Evolutionary conservation across 106 monocot species (phyloP).

Genomic region (Amphibolis antarctica): DNA sequence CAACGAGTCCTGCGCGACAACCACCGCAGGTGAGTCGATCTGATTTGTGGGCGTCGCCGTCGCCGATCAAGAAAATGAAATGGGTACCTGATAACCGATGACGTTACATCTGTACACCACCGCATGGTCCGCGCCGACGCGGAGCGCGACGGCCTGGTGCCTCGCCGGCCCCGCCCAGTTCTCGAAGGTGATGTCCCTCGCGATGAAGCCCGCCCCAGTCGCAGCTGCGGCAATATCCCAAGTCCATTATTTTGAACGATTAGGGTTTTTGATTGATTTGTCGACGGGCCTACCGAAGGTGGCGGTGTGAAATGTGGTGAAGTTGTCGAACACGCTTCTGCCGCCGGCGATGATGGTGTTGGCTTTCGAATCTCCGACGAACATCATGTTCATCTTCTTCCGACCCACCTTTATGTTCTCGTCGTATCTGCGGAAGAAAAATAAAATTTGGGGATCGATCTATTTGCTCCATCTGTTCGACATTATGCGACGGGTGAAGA

Average conservation of each 20-base stretch:
- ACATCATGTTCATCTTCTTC: conserved; percentile 27
- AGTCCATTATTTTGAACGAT: neutral
- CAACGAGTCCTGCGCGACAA: conserved; percentile 39
- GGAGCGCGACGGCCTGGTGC: conserved; percentile 82
- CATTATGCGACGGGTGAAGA: no score
- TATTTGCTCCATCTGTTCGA: no score
- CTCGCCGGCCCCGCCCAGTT: conserved; percentile 64
- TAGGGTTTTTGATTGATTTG: neutral
- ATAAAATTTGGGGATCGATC: neutral
- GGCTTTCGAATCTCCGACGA: conserved; percentile 18
- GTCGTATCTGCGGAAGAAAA: conserved; percentile 24
- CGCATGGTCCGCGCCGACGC: conserved; percentile 60
- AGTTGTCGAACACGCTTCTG: conserved; percentile 25
- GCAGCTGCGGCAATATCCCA: conserved; percentile 26
- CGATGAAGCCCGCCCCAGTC: conserved; percentile 61
- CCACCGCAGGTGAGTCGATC: neutral
- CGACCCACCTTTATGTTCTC: conserved; percentile 36
- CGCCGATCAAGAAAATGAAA: neutral
- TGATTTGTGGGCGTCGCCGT: no score
- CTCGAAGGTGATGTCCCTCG: conserved; percentile 71
- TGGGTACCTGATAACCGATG: conserved; percentile 46
- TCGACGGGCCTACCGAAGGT: conserved; percentile 16
- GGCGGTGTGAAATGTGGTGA: conserved; percentile 30
- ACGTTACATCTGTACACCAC: conserved; percentile 70
- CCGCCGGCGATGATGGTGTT: conserved; percentile 17